Conservation (phyloP, 2,329 filamentous ascomycete genomes). For the Fusarium palustre region DNA sequence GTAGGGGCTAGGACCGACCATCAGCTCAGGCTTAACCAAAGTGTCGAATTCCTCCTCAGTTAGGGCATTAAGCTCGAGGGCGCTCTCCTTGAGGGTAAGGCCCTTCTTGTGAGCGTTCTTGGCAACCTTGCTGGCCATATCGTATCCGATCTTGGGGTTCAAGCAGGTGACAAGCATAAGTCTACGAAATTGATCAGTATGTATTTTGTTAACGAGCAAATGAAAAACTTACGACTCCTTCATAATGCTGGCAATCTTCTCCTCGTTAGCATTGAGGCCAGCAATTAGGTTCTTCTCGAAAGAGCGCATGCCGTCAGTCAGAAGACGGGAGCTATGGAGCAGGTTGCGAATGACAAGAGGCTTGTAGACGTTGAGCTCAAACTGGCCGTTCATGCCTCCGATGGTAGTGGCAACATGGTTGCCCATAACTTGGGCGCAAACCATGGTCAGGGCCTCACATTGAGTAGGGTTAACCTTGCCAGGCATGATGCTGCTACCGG, state of each 20-base stretch:
- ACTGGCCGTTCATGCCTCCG: conserved; percentile 96
- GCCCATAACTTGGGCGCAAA: conserved; percentile 97
- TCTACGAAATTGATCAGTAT: conserved; percentile 58
- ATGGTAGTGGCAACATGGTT: conserved; percentile 95
- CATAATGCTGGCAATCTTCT: conserved; percentile 88
- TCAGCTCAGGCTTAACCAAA: conserved; percentile 91
- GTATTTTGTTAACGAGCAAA: neutral
- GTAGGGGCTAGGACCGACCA: conserved; percentile 83
- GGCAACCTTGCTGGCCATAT: conserved; percentile 96
- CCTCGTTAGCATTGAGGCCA: conserved; percentile 92
- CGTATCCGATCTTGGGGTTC: conserved; percentile 97
- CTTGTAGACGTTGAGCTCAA: conserved; percentile 99
- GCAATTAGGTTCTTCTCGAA: conserved; percentile 94
- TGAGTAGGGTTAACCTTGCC: conserved; percentile 99
- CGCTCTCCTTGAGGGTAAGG: conserved; percentile 90
- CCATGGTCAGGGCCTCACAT: conserved; percentile 97
- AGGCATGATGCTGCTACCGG: conserved; percentile 97
- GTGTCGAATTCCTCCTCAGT: conserved; percentile 90
- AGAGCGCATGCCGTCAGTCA: conserved; percentile 92
- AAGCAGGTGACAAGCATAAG: conserved; percentile 98
- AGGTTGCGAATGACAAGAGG: conserved; percentile 95
- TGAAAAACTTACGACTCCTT: conserved; percentile 82
- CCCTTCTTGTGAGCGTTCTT: conserved; percentile 99
- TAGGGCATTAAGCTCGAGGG: conserved; percentile 91
- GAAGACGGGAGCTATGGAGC: conserved; percentile 88